Evolutionary conservation across 805 yeast species (phyloP).

Genomic region (Cyberlindnera saturnus): DNA sequence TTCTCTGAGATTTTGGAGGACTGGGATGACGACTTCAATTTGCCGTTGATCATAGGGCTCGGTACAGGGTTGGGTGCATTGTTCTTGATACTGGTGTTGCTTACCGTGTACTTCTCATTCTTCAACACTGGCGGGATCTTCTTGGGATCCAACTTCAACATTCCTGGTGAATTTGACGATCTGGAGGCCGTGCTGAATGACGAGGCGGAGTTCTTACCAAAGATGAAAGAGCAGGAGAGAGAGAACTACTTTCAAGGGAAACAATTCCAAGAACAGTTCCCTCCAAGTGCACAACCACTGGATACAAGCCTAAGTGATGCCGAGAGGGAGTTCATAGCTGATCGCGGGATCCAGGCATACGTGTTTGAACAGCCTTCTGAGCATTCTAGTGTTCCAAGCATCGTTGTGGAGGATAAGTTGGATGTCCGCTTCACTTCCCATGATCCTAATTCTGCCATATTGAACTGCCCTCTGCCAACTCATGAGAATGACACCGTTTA

Average conservation of each 20-base stretch:
- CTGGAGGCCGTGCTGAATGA: conserved; percentile 63
- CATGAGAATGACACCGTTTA: conserved; percentile 21
- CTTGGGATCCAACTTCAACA: conserved; percentile 27
- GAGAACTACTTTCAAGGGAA: conserved; percentile 35
- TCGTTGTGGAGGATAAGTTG: conserved; percentile 59
- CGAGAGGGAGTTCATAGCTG: conserved; percentile 62
- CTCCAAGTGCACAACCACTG: conserved; percentile 38
- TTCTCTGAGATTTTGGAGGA: background rate
- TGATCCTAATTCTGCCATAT: conserved; percentile 15
- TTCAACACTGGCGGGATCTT: conserved; percentile 26
- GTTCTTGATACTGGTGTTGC: conserved; percentile 25
- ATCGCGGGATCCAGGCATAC: conserved; percentile 77
- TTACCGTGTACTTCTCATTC: conserved; percentile 26
- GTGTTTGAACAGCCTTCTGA: conserved; percentile 26
- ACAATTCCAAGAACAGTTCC: conserved; percentile 28
- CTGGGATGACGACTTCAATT: conserved; percentile 12
- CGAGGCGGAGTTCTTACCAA: conserved; percentile 37
- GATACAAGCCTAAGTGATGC: conserved; percentile 58
- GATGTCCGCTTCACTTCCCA: conserved; percentile 33
- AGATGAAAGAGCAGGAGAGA: conserved; percentile 34
- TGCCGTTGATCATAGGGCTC: conserved; percentile 33
- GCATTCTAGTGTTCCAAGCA: conserved; percentile 31
- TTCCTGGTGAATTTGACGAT: conserved; percentile 59
- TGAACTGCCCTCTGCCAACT: conserved; percentile 43
- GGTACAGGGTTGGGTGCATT: conserved; percentile 32